Base-by-base conservation (phyloP, 2,329 filamentous ascomycete species). In the Fusarium lyarnte region DNA sequence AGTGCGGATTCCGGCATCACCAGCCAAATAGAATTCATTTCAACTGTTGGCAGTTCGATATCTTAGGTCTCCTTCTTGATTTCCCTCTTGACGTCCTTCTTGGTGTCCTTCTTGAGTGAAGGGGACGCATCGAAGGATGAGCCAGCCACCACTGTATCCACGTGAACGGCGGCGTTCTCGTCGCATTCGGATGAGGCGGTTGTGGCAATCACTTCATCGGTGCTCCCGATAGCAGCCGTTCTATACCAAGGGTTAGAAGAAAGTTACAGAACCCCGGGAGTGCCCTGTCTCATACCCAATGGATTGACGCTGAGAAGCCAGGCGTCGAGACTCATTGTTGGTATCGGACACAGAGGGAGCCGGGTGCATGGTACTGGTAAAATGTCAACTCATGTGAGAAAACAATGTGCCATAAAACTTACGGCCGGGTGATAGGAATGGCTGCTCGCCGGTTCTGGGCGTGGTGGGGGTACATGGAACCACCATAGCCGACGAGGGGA, bases 401-500 rank as follows among this genome's bases (percentile, higher is more conserved):
- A 23, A 29, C 16, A 11, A n/a, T 16, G 17, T 38, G 8, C 12
- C 19, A 31, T n/a, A 33, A 59, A 27, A 63, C 78, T 77, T 69
- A 82, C 81, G 76, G 79, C 43, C 81, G 79, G 39, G 74, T 76
- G 31, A 74, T 25, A 4, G 66, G 42, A 19, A 63, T 69, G 17
- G 78, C 78, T 52, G 78, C 61, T 17, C 81, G 82, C 54, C 80
- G 78, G 78, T 82, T 82, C 64, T 84, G 81, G 33, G 79, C 76
- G 58, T 82, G 80, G 53, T 82, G 78, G 55, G 77, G 77, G 72
- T 82, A 81, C 77, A 83, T 49, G 33, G 78, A 78, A 42, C 82
- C 78, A 66, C 79, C 86, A 76, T 90, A 84, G 21, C 89, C 87
- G 55, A 91, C 88, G 66, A 88, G 85, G 51, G 88, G 85, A 66